Conservation (phyloP, 192 early-diverging fungal species). For the Chytriomyces confervae region DNA sequence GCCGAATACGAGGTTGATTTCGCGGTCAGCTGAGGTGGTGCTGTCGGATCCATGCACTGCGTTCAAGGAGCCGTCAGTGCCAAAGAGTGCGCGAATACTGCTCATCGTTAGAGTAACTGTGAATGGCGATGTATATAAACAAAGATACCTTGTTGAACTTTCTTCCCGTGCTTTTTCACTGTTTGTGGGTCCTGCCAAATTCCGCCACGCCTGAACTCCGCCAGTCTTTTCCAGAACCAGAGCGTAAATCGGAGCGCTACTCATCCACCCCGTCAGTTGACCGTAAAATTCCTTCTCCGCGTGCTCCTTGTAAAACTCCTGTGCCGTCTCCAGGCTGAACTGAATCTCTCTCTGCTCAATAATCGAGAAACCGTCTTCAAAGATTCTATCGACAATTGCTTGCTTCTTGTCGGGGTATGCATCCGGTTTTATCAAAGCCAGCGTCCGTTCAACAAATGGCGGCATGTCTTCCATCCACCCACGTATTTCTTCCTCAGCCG, state of each 20-base stretch:
- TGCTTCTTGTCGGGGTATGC: slow-evolving; percentile 56
- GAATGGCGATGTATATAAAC: slow-evolving; percentile 14
- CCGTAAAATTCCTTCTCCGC: slow-evolving; percentile 43
- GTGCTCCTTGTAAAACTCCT: slow-evolving; percentile 57
- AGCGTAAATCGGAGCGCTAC: slow-evolving; percentile 61
- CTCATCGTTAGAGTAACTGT: background rate
- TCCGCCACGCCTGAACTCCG: slow-evolving; percentile 57
- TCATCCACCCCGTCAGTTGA: slow-evolving; percentile 44
- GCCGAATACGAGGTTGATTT: slow-evolving; percentile 52
- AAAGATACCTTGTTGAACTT: slow-evolving; percentile 46
- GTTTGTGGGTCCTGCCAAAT: slow-evolving; percentile 60
- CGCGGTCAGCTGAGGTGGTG: slow-evolving; percentile 36
- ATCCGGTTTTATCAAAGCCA: slow-evolving; percentile 63
- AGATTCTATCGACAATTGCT: slow-evolving; percentile 36
- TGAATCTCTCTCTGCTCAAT: slow-evolving; percentile 33
- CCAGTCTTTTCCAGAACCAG: slow-evolving; percentile 58
- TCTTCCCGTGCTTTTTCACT: slow-evolving; percentile 54
- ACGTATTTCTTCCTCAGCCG: background rate
- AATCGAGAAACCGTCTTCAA: slow-evolving; percentile 36
- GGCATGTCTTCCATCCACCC: background rate
- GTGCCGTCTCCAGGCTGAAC: slow-evolving; percentile 36
- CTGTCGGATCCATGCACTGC: slow-evolving; percentile 59
- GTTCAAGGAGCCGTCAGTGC: slow-evolving; percentile 52
- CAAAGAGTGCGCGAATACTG: slow-evolving; percentile 53
- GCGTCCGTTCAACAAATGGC: slow-evolving; percentile 41